These are phyloP conservation scores for Holtermannia corniformis DNA, from an alignment of 768 basidiomycete genomes.

Conservation along the genomic window DNA sequence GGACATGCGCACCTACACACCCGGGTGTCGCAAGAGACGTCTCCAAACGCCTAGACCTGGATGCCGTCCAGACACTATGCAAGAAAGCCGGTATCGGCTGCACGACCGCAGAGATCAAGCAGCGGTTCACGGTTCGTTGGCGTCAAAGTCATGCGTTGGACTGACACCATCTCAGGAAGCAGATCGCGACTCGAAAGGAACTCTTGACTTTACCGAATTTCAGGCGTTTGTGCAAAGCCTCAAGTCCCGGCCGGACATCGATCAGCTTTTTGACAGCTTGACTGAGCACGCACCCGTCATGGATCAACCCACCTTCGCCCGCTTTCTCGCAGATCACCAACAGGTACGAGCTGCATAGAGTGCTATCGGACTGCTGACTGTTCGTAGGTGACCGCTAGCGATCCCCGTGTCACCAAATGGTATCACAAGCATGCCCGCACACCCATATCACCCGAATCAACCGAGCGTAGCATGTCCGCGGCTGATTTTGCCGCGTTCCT, in stretches of 20 bases:
- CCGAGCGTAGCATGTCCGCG: conserved; percentile 42
- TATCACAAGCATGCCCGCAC: no score
- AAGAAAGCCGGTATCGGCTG: conserved; percentile 7
- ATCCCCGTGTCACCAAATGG: no score
- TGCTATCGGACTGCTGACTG: no score
- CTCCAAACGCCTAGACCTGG: conserved; percentile 4
- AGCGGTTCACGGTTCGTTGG: neutral
- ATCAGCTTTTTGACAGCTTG: neutral
- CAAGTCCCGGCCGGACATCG: conserved; percentile 2
- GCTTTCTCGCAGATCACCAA: neutral
- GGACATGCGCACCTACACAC: neutral
- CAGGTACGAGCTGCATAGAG: no score
- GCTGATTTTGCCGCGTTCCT: conserved; percentile 69
- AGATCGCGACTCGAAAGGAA: conserved; percentile 1
- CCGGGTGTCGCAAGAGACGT: neutral
- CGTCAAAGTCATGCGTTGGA: neutral
- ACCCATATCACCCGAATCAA: no score
- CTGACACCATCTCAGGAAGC: neutral
- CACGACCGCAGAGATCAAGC: conserved; percentile 2
- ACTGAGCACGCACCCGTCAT: neutral
- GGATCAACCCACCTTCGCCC: neutral
- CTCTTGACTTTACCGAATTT: conserved; percentile 4
- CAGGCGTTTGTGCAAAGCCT: conserved; percentile 4
- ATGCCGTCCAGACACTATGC: conserved; percentile 6
- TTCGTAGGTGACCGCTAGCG: no score